Evolutionary conservation across 1,284 basidiomycete genomes (phyloP).

Genomic region (Cryptococcus maquisensis): DNA sequence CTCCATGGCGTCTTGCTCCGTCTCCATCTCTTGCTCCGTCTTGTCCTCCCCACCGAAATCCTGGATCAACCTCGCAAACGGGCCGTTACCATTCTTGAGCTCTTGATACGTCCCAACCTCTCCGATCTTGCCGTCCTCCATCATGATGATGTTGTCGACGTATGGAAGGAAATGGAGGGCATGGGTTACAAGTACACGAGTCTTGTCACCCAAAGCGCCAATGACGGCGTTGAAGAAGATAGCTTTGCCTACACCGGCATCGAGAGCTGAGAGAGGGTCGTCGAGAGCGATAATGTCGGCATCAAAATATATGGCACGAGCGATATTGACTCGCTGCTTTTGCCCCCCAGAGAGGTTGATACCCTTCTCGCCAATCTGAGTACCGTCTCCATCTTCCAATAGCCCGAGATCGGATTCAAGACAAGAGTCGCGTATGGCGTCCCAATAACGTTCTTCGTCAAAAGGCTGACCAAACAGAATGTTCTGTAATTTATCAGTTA

Average conservation of each 20-base stretch:
- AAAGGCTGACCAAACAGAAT: slow-evolving; percentile 78
- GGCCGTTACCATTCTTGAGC: slow-evolving; percentile 60
- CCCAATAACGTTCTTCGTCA: slow-evolving; percentile 73
- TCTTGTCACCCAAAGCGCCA: slow-evolving; percentile 61
- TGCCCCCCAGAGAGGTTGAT: slow-evolving; percentile 48
- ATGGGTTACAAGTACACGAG: slow-evolving; percentile 64
- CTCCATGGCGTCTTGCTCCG: slow-evolving; percentile 47
- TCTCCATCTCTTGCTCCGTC: slow-evolving; percentile 44
- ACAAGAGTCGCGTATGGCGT: slow-evolving; percentile 67
- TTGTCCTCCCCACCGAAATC: slow-evolving; percentile 61
- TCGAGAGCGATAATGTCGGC: slow-evolving; percentile 83
- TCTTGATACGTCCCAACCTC: slow-evolving; percentile 72
- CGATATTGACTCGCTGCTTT: slow-evolving; percentile 57
- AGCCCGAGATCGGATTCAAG: slow-evolving; percentile 74
- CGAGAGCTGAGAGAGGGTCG: slow-evolving; percentile 72
- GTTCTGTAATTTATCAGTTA: slow-evolving; percentile 55
- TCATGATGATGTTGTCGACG: slow-evolving; percentile 50
- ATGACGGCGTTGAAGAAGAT: slow-evolving; percentile 78
- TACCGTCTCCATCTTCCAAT: slow-evolving; percentile 74
- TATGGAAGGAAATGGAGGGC: slow-evolving; percentile 51
- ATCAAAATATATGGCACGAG: slow-evolving; percentile 77
- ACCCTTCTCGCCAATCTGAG: slow-evolving; percentile 84
- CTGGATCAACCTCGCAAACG: slow-evolving; percentile 66
- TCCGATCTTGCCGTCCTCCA: slow-evolving; percentile 64
- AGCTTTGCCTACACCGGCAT: slow-evolving; percentile 80